These are phyloP conservation scores for Euphrasia confusa DNA, from an alignment of 257 asterid genomes.

Conservation along the genomic window DNA sequence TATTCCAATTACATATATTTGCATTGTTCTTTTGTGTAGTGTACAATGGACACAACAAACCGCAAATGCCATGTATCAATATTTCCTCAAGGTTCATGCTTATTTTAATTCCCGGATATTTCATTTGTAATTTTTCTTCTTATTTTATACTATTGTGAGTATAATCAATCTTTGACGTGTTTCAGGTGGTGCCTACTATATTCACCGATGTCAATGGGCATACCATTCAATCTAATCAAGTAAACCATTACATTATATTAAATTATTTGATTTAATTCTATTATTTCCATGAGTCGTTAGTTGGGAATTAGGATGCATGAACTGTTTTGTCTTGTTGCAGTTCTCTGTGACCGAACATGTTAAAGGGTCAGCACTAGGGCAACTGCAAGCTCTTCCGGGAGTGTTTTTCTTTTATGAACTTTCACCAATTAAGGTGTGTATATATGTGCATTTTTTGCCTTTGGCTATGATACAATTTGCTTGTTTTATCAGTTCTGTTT, in stretches of 20 bases:
- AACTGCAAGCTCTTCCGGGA: constrained; percentile 75
- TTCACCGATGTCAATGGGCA: constrained; percentile 78
- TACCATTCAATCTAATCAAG: constrained; percentile 93
- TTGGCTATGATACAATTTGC: neutral
- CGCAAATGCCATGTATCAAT: constrained; percentile 86
- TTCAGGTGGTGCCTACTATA: constrained; percentile 96
- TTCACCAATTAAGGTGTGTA: constrained; percentile 87
- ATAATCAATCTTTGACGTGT: constrained; percentile 20
- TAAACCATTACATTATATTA: constrained; percentile 12
- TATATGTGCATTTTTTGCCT: neutral
- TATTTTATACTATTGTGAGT: constrained; percentile 7
- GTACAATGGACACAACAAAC: constrained; percentile 76
- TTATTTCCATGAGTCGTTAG: neutral
- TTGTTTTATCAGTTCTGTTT: neutral
- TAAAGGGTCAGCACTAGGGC: constrained; percentile 66
- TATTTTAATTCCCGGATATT: neutral
- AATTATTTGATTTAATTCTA: neutral
- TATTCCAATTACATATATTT: constrained; percentile 3
- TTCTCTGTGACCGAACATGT: constrained; percentile 95
- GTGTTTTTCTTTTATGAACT: constrained; percentile 90
- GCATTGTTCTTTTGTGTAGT: constrained; percentile 43
- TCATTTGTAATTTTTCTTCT: neutral
- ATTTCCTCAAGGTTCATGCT: constrained; percentile 71
- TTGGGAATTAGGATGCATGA: constrained; percentile 19
- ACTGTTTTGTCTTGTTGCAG: constrained; percentile 42